Evolutionary conservation across 176 grass and related monocot species (phyloP), one percentile per base, ranked within the genome.

Genomic region (Hsuehochloa calcarea): DNA sequence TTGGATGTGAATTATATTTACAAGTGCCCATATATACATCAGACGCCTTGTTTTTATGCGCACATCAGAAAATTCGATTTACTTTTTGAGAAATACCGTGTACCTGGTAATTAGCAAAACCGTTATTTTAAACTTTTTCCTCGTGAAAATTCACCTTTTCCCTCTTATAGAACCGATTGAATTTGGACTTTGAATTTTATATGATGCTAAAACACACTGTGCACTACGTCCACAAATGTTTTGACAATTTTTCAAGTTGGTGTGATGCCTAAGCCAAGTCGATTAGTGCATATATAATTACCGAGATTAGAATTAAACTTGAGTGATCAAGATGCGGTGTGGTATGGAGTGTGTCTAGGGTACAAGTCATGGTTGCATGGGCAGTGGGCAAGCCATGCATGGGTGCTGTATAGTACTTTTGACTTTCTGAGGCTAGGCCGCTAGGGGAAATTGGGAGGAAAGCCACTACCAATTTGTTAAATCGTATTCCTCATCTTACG

Each of bases 401-500:
- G 52, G 74, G 56, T 63, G 10, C 56, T 6, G 39, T 69, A 72
- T 31, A 74, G 77, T 74, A 34, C 17, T 52, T 37, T 40, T 72
- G 84, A 80, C 76, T 64, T 20, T 60, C 8, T 27, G 58, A 3
- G 10, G 14, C 14, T 20, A 3, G 62, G 12, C 9, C 26, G 8
- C 22, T 1, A 16, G 26, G n/a, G 16, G 77, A 81, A 87, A 66
- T 66, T 16, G 47, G 60, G 37, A 46, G 47, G 70, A 87, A 81
- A 75, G 69, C 5, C 65, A 13, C 54, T 77, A 35, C 16, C 37
- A 10, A 77, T 50, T 66, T 85, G 61, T 77, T 85, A 77, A 84
- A 14, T 68, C 4, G n/a, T 84, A 84, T 43, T 31, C 84, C 44
- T 62, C 84, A 7, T 22, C 68, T 65, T 73, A 80, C 29, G 54